Conservation (phyloP, 176 grass and related monocot species). For the Pontederia paniculata region DNA sequence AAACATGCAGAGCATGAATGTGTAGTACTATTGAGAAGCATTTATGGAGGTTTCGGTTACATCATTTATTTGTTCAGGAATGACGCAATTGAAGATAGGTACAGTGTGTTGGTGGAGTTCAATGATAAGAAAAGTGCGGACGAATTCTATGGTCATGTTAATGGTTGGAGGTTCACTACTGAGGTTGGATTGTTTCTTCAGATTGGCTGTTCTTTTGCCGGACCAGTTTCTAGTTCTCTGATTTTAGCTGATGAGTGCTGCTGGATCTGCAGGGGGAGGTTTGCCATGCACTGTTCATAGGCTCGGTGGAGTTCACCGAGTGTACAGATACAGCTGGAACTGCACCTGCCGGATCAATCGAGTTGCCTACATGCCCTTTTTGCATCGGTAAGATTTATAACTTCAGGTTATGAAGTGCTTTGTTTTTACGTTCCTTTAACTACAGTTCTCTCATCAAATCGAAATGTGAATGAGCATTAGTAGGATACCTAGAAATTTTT, state of each 20-base stretch:
- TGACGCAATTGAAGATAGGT: constrained; percentile 73
- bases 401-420: background rate
- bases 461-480: too few species aligned
- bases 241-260: background rate
- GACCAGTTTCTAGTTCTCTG: background rate
- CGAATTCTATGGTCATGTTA: constrained; percentile 69
- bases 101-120: constrained; percentile 84
- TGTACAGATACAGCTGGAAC: constrained; percentile 38
- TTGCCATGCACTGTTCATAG: constrained; percentile 74
- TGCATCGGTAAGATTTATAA: constrained; percentile 60
- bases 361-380: constrained; percentile 78
- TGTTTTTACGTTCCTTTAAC: background rate
- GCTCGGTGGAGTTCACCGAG: constrained; percentile 48
- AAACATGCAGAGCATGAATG: too few species aligned
- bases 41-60: background rate
- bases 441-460: too few species aligned
- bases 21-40: too few species aligned
- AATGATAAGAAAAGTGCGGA: constrained; percentile 72
- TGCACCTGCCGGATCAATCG: constrained; percentile 57
- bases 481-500: too few species aligned
- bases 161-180: constrained; percentile 87
- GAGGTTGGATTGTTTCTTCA: constrained; percentile 35
- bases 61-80: constrained; percentile 10
- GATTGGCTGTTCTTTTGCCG: too few species aligned
- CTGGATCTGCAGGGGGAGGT: constrained; percentile 59